Percentiles rank a stretch among this genome's conserved stretches.
phyloP scores from a whole-genome alignment of 139 green algal species.

The Volvox reticuliferus region DNA sequence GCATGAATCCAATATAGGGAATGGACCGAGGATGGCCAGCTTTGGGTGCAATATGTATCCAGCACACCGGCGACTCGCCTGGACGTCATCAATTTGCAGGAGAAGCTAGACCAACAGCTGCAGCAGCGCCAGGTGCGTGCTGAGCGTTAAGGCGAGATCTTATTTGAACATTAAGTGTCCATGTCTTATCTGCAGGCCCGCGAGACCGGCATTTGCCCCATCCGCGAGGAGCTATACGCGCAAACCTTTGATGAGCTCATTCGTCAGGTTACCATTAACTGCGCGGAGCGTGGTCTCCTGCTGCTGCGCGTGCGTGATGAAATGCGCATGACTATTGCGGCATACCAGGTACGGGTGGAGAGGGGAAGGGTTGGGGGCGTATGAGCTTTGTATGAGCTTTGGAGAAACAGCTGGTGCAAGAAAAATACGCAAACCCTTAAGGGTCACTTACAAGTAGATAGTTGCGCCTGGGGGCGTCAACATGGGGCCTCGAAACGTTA shows the following conservation, averaged over 20 bases:
- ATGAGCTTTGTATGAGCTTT: too few relatives aligned
- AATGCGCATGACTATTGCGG: constrained; percentile 87
- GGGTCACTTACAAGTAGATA: too few relatives aligned
- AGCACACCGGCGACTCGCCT: constrained; percentile 85
- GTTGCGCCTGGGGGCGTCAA: too few relatives aligned
- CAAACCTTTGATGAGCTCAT: constrained; percentile 90
- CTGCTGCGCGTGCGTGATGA: constrained; percentile 88
- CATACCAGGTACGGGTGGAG: constrained; percentile 75
- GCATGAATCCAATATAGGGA: constrained; percentile 65
- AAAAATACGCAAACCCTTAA: too few relatives aligned
- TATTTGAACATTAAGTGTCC: neutral
- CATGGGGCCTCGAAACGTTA: too few relatives aligned
- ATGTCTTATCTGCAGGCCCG: constrained; percentile 70
- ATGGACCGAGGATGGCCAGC: constrained; percentile 87
- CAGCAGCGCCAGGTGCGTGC: constrained; percentile 79
- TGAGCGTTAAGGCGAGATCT: neutral
- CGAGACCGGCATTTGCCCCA: constrained; percentile 91
- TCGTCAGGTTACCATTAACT: constrained; percentile 89
- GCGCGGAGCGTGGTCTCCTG: constrained; percentile 86
- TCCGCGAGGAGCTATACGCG: constrained; percentile 92
- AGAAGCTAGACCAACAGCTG: constrained; percentile 90
- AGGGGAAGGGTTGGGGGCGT: neutral
- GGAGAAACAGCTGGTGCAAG: too few relatives aligned
- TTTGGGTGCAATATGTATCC: constrained; percentile 93
- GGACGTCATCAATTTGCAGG: constrained; percentile 91